phyloP scores from a whole-genome alignment of 352 stramenopile species.

The Phytophthora sansomeana region DNA sequence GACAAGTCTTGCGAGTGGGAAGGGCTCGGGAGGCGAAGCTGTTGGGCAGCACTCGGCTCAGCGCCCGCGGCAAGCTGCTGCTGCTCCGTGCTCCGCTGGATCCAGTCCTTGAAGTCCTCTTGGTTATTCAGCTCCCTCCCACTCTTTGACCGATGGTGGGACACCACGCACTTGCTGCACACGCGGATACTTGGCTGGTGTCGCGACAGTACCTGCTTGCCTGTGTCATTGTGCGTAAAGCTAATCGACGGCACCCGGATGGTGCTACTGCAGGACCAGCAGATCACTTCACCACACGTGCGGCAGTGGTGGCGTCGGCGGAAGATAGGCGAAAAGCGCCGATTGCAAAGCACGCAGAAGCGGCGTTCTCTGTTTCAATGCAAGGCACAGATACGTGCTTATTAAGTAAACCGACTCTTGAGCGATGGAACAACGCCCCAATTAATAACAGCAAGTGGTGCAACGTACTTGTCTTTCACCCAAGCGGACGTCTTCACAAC shows the following conservation, averaged over 20 bases:
- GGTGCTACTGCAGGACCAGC: slow-evolving; percentile 87
- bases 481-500: slow-evolving; percentile 84
- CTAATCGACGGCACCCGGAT: slow-evolving; percentile 87
- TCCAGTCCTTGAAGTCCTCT: slow-evolving; percentile 86
- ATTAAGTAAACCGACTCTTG: slow-evolving; percentile 23
- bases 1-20: slow-evolving; percentile 76
- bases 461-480: slow-evolving; percentile 84
- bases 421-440: not conserved
- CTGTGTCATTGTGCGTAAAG: slow-evolving; percentile 85
- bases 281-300: slow-evolving; percentile 90
- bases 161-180: slow-evolving; percentile 85
- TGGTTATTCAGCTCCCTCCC: slow-evolving; percentile 76
- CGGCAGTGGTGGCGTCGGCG: slow-evolving; percentile 89
- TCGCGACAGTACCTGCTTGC: slow-evolving; percentile 78
- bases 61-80: slow-evolving; percentile 41
- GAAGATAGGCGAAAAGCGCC: slow-evolving; percentile 86
- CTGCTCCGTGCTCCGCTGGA: slow-evolving; percentile 69
- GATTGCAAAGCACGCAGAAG: slow-evolving; percentile 84
- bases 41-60: slow-evolving; percentile 32
- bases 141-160: slow-evolving; percentile 79
- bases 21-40: slow-evolving; percentile 59
- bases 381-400: slow-evolving; percentile 15
- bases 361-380: slow-evolving; percentile 63
- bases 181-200: slow-evolving; percentile 87
- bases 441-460: not conserved